Percentiles rank a stretch among this genome's conserved stretches.
Evolutionary conservation across 179 eudicot genomes (phyloP).

Genomic region (Monotropa hypopitys): DNA sequence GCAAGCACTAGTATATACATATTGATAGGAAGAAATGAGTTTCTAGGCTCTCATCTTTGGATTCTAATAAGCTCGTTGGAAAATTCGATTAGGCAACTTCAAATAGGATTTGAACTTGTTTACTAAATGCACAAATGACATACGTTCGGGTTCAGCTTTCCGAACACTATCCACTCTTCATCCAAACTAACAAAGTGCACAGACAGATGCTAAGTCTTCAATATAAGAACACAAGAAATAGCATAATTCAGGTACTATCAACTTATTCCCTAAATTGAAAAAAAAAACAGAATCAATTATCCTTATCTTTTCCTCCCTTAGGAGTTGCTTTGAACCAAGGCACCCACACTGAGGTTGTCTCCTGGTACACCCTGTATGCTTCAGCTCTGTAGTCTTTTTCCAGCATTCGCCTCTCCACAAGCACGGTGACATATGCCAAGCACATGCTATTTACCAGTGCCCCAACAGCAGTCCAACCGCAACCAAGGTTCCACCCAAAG

Average conservation of each 20-base stretch:
- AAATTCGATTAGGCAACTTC: background rate
- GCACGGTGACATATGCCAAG: slow-evolving; percentile 62
- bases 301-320: slow-evolving; percentile 47
- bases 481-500: slow-evolving; percentile 63
- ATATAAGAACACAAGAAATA: background rate
- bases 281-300: slow-evolving; percentile 5
- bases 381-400: slow-evolving; percentile 53
- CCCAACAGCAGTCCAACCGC: slow-evolving; percentile 51
- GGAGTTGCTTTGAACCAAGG: slow-evolving; percentile 68
- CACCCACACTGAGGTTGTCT: slow-evolving; percentile 72
- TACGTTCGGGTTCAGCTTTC: background rate
- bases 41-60: too few relatives aligned
- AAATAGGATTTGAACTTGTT: background rate
- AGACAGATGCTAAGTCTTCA: background rate
- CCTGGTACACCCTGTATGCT: slow-evolving; percentile 57
- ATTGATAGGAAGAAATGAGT: too few relatives aligned
- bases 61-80: too few relatives aligned
- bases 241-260: background rate
- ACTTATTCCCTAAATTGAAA: background rate
- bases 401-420: slow-evolving; percentile 75
- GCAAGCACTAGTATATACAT: too few relatives aligned
- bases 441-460: slow-evolving; percentile 62
- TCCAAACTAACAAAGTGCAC: background rate
- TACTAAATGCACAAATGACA: background rate
- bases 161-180: background rate